Base-by-base conservation (phyloP, 495 filamentous ascomycete genomes). In the Thermothielavioides terrestris region DNA sequence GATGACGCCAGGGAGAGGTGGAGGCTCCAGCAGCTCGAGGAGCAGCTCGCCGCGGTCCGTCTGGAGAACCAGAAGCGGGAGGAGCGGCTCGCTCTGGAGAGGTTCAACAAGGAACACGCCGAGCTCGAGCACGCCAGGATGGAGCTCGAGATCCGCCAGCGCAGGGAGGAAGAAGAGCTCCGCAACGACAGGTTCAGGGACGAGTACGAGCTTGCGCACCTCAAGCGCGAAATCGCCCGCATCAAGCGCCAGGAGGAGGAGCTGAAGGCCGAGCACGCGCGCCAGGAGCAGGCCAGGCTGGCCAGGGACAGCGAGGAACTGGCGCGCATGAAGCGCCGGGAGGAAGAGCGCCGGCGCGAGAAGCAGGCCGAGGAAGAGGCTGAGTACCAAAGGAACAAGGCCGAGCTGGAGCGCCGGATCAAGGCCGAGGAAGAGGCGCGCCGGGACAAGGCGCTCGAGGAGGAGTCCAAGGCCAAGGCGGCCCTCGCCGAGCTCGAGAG, bases 401-500 rank as follows among this genome's bases (percentile, higher is more conserved):
- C 43, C 21, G 50, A 53, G 57, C 48, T 62, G 14, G 53, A 59
- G 34, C 45, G 54, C 26, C 44, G 56, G 10, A 49, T 39, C 17
- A 36, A 65, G 45, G 63, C 62, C 32, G 69, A 73, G 46, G 60
- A 70, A 23, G 71, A 73, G 14, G 65, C 65, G 26, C 65, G 77
- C 28, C 42, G 40, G 53, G 66, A 69, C 17, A 71, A 71, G 22
- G 63, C 68, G 23, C 48, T 58, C 44, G 56, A 68, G 22, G 63
- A 72, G 49, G 65, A 76, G 59, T 57, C 65, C 60, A 55, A 67
- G 61, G 69, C 72, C 49, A 59, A 68, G 43, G 69, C 71, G 27
- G 63, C 70, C 10, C 68, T 74, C 60, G 65, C 65, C 32, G 72
- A 76, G 61, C 61, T 72, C 2, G 68, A 72, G 44, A 56, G 61